Evolutionary conservation across 2,329 filamentous ascomycete species (phyloP).

Genomic region (Arachnomyces sp.): DNA sequence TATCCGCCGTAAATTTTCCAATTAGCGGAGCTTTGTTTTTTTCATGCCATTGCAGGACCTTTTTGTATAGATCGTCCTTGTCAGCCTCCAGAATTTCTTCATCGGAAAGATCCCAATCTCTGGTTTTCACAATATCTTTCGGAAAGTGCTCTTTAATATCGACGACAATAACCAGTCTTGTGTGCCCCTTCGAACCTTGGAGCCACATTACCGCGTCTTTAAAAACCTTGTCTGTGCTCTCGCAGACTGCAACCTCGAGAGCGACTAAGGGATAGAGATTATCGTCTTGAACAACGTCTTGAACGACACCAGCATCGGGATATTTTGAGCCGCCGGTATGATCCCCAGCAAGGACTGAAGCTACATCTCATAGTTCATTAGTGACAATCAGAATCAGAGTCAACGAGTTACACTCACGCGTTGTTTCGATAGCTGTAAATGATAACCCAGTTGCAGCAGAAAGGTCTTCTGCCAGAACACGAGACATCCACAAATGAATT

Average conservation of each 20-base stretch:
- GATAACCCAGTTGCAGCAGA: neutral
- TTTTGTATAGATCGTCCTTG: constrained; percentile 1
- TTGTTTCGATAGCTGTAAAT: neutral
- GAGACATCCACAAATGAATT: neutral
- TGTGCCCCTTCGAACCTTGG: neutral
- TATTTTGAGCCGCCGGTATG: neutral
- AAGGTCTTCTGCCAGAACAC: neutral
- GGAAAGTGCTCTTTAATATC: neutral
- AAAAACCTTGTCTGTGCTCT: neutral
- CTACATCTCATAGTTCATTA: neutral
- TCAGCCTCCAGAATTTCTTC: constrained; percentile 2
- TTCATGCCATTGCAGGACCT: constrained; percentile 7
- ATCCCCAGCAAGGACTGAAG: neutral
- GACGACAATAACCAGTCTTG: neutral
- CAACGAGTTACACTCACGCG: neutral
- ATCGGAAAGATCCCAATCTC: constrained; percentile 7
- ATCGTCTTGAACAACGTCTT: neutral
- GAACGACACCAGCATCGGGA: neutral
- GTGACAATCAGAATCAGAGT: neutral
- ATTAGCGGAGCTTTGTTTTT: constrained; percentile 5
- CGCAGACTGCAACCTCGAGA: neutral
- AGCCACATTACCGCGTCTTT: neutral
- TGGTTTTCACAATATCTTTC: too few relatives aligned
- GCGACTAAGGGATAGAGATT: too few relatives aligned
- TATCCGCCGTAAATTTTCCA: constrained; percentile 5